Evolutionary conservation across 768 basidiomycete genomes (phyloP).

Genomic region (Imleria badia): DNA sequence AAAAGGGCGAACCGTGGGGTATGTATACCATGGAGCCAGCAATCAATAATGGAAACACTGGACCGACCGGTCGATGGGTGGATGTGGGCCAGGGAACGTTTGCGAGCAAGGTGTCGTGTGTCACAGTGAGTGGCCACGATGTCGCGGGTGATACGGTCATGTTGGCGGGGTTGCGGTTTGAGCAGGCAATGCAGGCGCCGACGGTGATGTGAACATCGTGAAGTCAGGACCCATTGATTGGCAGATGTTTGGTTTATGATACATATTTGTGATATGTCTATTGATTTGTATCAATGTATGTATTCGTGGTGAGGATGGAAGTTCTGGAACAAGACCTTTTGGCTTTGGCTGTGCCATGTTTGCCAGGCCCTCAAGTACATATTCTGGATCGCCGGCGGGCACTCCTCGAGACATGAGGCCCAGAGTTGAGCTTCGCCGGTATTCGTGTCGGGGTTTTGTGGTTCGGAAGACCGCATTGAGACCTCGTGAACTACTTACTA

Average conservation of each 20-base stretch:
- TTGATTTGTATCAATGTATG: conserved; percentile 25
- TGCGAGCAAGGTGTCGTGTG: conserved; percentile 53
- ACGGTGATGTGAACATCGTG: conserved; percentile 40
- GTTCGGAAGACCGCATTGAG: too few species aligned
- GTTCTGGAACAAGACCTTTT: not conserved
- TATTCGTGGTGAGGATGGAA: not conserved
- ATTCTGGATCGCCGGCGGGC: too few species aligned
- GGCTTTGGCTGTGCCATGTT: too few species aligned
- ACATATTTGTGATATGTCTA: not conserved
- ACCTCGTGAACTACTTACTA: too few species aligned
- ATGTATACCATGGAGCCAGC: conserved; percentile 61
- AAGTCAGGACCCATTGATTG: not conserved
- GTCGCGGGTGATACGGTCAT: conserved; percentile 51
- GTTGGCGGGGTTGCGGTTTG: conserved; percentile 64
- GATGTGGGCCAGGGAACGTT: conserved; percentile 36
- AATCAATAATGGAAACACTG: conserved; percentile 38
- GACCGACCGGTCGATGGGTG: conserved; percentile 48
- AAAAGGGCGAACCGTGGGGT: conserved; percentile 67
- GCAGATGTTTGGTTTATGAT: not conserved
- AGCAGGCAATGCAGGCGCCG: conserved; percentile 56
- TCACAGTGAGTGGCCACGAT: conserved; percentile 25
- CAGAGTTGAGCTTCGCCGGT: too few species aligned
- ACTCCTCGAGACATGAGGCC: too few species aligned
- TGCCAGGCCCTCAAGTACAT: too few species aligned
- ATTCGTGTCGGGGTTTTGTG: too few species aligned